Base-by-base conservation (phyloP, 805 yeast species). In the Metschnikowia shivogae region DNA sequence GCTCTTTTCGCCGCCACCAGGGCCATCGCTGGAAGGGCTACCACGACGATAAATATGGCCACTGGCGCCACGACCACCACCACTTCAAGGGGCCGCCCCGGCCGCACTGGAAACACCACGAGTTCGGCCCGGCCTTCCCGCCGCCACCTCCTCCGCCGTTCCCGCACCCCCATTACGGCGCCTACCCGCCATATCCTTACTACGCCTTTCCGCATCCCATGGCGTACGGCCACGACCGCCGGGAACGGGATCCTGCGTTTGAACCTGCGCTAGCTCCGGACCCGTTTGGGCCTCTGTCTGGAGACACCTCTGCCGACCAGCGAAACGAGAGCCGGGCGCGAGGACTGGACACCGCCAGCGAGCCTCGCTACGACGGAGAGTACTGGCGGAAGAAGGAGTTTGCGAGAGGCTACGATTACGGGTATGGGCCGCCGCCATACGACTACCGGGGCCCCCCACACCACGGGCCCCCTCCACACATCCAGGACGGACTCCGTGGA, bases 91-190 rank as follows among this genome's bases (percentile, higher is more conserved):
- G 20, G 11, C 24, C 44, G 4, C 14, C 5, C 6, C 36, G 37
- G 19, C 39, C 20, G 24, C 39, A 22, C 11, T 28, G 39, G 44
- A 32, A 32, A 26, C 26, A 32, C 13, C 24, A 17, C 10, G 35
- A n/a, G 12, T 42, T 19, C 11, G 43, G 29, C n/a, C 40, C 39
- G 19, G 44, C 28, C 10, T 47, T 38, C 10, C 37, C 44, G 9
- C 28, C 28, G n/a, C 28, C 24, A 33, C 44, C 49, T 10, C 52
- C 51, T 2, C 55, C 53, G 10, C 51, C 59, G 1, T 48, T 41
- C 17, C 46, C 39, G 6, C 43, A 34, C 3, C 45, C 37, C 24
- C 34, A 12, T 2, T 29, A 20, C 13, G 26, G 43, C 3, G 34
- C 34, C 12, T 26, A 39, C 31, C 42, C 48, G 2, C 44, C 45